Conservation (phyloP, 148 eudicot species). For the Amaranthus hypochondriacus region DNA sequence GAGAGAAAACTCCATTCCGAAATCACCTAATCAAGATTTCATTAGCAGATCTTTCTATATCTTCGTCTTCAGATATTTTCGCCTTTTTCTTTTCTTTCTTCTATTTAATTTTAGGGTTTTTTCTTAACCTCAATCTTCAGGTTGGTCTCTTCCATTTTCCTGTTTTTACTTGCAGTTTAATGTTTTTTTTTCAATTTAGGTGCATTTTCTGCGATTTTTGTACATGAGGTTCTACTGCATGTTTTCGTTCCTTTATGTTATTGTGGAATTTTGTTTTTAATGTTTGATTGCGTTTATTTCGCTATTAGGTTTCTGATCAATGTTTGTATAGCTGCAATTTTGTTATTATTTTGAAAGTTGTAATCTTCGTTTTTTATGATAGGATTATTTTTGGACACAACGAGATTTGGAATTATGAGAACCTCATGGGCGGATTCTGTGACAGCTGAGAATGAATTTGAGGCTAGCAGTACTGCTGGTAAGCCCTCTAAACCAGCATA, state of each 20-base stretch:
- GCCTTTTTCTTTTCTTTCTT: slow-evolving; percentile 27
- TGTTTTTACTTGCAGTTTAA: neutral
- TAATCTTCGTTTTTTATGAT: neutral
- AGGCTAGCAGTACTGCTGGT: slow-evolving; percentile 26
- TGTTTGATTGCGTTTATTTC: neutral
- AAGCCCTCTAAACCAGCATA: slow-evolving; percentile 55
- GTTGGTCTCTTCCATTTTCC: slow-evolving; percentile 11
- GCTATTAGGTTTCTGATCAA: slow-evolving; percentile 18
- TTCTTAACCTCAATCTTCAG: slow-evolving; percentile 20
- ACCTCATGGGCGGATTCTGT: slow-evolving; percentile 79
- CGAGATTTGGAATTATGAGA: slow-evolving; percentile 38
- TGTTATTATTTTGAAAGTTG: neutral
- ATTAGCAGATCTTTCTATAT: slow-evolving; percentile 39
- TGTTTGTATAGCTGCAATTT: slow-evolving; percentile 9
- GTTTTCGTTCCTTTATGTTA: neutral
- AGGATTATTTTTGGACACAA: neutral
- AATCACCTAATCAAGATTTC: too few relatives aligned
- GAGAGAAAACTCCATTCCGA: neutral
- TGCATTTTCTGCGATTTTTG: slow-evolving; percentile 20
- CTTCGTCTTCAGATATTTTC: slow-evolving; percentile 36
- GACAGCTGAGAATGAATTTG: slow-evolving; percentile 46
- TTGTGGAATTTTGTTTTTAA: neutral
- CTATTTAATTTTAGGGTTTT: slow-evolving; percentile 30
- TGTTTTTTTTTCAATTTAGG: neutral
- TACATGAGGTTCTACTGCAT: slow-evolving; percentile 4